Evolutionary conservation across 2,329 filamentous ascomycete genomes (phyloP).

Genomic region (Cladosporium colombiae): DNA sequence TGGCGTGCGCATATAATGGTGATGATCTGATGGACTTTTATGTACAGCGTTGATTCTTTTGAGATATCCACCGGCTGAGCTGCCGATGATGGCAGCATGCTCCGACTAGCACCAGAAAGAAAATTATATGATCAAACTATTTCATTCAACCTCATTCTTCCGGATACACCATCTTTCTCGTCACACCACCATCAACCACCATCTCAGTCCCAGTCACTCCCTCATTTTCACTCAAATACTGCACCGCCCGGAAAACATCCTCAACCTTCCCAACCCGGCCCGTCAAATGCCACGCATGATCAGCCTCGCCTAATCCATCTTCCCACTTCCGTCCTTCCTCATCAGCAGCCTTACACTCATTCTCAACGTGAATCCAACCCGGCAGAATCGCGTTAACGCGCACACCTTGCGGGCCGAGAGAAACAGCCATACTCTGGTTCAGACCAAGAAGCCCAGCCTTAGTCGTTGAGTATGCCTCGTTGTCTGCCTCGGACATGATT

Average conservation of each 20-base stretch:
- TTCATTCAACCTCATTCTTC: conserved; percentile 25
- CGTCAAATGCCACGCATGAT: conserved; percentile 52
- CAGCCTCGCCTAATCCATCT: conserved; percentile 47
- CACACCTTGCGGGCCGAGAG: conserved; percentile 46
- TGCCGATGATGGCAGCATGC: background rate
- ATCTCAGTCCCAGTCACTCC: conserved; percentile 50
- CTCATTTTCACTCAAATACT: conserved; percentile 43
- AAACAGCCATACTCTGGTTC: conserved; percentile 52
- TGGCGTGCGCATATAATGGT: background rate
- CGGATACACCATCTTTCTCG: conserved; percentile 49
- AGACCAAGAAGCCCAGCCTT: conserved; percentile 55
- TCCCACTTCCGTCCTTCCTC: conserved; percentile 47
- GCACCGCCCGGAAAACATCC: conserved; percentile 45
- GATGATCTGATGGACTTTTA: background rate
- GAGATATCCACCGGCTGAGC: background rate
- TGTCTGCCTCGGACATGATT: conserved; percentile 50
- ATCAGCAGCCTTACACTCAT: conserved; percentile 46
- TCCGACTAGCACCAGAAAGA: background rate
- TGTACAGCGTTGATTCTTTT: background rate
- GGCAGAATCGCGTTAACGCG: conserved; percentile 53
- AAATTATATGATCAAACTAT: background rate
- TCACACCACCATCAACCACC: conserved; percentile 49
- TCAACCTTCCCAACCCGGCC: conserved; percentile 54
- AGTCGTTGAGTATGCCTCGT: conserved; percentile 53
- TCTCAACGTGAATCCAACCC: conserved; percentile 54